phyloP scores from a whole-genome alignment of 345 rosid species.

The Salix arbutifolia region DNA sequence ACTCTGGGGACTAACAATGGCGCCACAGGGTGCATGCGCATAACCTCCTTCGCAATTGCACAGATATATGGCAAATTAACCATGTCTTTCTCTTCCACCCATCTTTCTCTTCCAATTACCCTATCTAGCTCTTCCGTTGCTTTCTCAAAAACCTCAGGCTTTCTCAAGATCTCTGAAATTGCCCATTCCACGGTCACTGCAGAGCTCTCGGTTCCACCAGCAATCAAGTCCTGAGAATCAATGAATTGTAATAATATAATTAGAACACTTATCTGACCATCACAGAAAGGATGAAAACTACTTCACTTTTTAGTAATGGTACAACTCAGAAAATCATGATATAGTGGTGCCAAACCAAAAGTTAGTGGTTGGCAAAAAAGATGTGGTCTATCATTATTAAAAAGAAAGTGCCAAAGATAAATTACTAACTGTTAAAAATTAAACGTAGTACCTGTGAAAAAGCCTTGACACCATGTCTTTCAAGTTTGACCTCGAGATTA shows the following conservation, averaged over 20 bases:
- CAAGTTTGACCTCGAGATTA: conserved; percentile 53
- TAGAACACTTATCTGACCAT: not conserved
- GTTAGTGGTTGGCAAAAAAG: not conserved
- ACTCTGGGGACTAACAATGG: conserved; percentile 50
- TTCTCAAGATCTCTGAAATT: conserved; percentile 42
- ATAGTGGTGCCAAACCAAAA: too few relatives aligned
- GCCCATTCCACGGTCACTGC: conserved; percentile 67
- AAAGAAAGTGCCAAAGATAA: not conserved
- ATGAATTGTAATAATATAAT: not conserved
- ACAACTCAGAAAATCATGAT: too few relatives aligned
- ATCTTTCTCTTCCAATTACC: conserved; percentile 48
- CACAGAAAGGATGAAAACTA: too few relatives aligned
- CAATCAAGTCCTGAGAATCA: conserved; percentile 43
- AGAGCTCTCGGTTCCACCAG: conserved; percentile 64
- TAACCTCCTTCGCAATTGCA: conserved; percentile 50
- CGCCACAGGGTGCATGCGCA: conserved; percentile 67
- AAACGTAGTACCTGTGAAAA: conserved; percentile 40
- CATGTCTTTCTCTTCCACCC: conserved; percentile 58
- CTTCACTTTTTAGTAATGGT: too few relatives aligned
- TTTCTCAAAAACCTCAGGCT: conserved; percentile 41
- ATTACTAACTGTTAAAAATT: not conserved
- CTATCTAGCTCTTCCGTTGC: conserved; percentile 56
- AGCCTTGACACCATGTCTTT: conserved; percentile 57
- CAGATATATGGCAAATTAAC: conserved; percentile 40
- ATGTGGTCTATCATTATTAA: not conserved